Percentiles rank a stretch among this genome's conserved stretches.
Conservation (phyloP, 2,329 filamentous ascomycete species). For the Aspergillus brunneoviolaceus region DNA sequence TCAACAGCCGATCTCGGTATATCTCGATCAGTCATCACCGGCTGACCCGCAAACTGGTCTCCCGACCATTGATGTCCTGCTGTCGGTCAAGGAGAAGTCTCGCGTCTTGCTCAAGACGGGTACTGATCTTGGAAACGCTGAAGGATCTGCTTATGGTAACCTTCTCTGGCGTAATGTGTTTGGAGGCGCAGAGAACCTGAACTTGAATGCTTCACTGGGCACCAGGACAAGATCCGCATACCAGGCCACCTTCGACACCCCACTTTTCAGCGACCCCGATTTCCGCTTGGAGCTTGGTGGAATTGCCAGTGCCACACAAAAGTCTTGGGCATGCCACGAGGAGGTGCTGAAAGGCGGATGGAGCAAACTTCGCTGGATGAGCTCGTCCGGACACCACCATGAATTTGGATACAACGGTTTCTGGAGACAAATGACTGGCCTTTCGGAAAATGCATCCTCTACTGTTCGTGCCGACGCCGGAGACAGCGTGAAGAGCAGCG, state of each 20-base stretch:
- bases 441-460: slow-evolving; percentile 73
- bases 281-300: slow-evolving; percentile 75
- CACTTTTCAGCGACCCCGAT: slow-evolving; percentile 81
- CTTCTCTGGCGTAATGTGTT: slow-evolving; percentile 87
- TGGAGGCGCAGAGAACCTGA: slow-evolving; percentile 86
- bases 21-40: slow-evolving; percentile 73
- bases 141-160: slow-evolving; percentile 90
- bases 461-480: slow-evolving; percentile 82
- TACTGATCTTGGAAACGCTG: slow-evolving; percentile 88
- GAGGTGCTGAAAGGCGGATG: slow-evolving; percentile 79
- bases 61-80: slow-evolving; percentile 77
- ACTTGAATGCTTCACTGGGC: slow-evolving; percentile 81
- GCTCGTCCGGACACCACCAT: slow-evolving; percentile 64
- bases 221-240: slow-evolving; percentile 91
- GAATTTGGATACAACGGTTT: slow-evolving; percentile 76
- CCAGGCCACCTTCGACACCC: slow-evolving; percentile 79
- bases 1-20: slow-evolving; percentile 76
- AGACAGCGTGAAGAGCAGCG: slow-evolving; percentile 83
- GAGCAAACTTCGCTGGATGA: slow-evolving; percentile 73
- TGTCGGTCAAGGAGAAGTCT: slow-evolving; percentile 75
- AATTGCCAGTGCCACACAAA: slow-evolving; percentile 79
- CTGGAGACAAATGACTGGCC: slow-evolving; percentile 85
- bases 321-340: slow-evolving; percentile 92
- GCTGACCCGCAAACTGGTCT: slow-evolving; percentile 61
- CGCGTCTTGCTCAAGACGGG: slow-evolving; percentile 88